Percentiles rank a stretch among this genome's conserved stretches.
Conservation (phyloP, 1,284 basidiomycete species). For the Cryptococcus sp. region DNA sequence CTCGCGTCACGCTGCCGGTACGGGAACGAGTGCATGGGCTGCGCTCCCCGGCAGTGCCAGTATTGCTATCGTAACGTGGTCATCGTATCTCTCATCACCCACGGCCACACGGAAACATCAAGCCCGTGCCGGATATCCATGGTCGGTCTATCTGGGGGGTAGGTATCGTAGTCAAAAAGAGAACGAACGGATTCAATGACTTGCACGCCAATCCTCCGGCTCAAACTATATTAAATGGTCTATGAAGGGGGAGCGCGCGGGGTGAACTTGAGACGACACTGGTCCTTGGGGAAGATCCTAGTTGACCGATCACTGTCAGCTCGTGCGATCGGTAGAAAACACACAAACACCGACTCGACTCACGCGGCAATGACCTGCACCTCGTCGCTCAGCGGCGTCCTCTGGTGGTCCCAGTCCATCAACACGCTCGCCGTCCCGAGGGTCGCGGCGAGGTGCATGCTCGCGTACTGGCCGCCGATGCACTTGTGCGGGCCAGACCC, state of each 20-base stretch:
- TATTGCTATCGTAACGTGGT: too few species aligned
- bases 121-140: too few species aligned
- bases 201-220: too few species aligned
- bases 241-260: constrained; percentile 39
- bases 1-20: neutral
- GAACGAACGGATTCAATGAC: too few species aligned
- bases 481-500: constrained; percentile 91
- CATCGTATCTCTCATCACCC: neutral
- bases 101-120: neutral
- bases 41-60: too few species aligned
- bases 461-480: constrained; percentile 89
- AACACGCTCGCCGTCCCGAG: constrained; percentile 77
- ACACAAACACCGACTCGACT: constrained; percentile 24
- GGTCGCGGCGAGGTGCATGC: constrained; percentile 83
- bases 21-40: neutral
- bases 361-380: constrained; percentile 85
- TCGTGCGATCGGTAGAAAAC: neutral
- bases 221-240: neutral
- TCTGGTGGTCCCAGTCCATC: constrained; percentile 84
- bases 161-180: too few species aligned
- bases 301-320: neutral
- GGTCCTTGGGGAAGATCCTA: constrained; percentile 87
- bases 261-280: constrained; percentile 71
- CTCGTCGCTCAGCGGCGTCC: constrained; percentile 74
- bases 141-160: too few species aligned